A percentile compares a stretch with the other conserved stretches of the same genome.
phyloP scores from a whole-genome alignment of 371 early-diverging fungal species.

The Coemansia sp. region DNA sequence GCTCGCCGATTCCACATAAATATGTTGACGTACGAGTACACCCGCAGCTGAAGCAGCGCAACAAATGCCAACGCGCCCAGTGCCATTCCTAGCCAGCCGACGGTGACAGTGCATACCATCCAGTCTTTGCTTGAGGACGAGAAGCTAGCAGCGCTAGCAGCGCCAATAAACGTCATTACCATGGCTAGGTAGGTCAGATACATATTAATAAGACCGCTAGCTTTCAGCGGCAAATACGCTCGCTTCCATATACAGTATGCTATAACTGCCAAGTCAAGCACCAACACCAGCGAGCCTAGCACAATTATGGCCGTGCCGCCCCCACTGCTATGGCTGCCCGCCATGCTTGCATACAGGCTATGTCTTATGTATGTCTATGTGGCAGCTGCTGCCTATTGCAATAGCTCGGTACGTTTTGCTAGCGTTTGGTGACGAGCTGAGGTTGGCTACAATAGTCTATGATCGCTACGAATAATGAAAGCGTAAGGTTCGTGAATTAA shows the following conservation, averaged over 20 bases:
- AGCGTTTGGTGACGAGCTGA: neutral
- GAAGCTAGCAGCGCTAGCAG: conserved; percentile 14
- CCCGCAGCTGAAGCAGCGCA: conserved; percentile 29
- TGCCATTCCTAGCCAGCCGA: conserved; percentile 44
- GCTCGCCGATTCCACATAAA: conserved; percentile 31
- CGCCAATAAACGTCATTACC: conserved; percentile 39
- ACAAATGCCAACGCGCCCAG: conserved; percentile 33
- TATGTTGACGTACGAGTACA: conserved; percentile 32
- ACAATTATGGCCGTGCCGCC: conserved; percentile 30
- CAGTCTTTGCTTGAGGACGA: conserved; percentile 20
- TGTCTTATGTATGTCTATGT: neutral
- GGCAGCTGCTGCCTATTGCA: neutral
- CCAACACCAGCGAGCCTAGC: conserved; percentile 20
- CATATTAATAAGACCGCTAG: conserved; percentile 35
- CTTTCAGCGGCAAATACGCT: conserved; percentile 33
- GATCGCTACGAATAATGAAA: neutral
- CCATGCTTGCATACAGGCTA: conserved; percentile 4
- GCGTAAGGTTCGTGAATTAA: too few species aligned
- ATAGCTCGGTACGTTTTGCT: too few species aligned
- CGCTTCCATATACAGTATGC: conserved; percentile 33
- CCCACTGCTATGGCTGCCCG: conserved; percentile 38
- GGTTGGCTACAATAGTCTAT: neutral
- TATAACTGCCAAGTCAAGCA: conserved; percentile 13
- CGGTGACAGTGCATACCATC: conserved; percentile 31
- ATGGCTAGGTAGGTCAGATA: conserved; percentile 31